Conservation (phyloP, 2,329 filamentous ascomycete genomes). For the Apiospora hydei region DNA sequence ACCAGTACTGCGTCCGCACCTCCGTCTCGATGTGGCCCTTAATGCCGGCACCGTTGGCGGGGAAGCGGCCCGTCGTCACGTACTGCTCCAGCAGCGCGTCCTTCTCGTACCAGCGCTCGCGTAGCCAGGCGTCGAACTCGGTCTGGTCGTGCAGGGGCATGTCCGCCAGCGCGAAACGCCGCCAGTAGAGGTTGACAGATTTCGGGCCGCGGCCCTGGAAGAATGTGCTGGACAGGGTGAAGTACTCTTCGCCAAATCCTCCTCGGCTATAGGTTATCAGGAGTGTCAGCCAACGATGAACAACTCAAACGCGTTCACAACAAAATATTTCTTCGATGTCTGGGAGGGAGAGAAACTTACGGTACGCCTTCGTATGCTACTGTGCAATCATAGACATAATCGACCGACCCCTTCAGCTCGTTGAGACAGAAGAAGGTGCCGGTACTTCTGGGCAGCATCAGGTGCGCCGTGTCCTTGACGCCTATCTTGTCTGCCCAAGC, state of each 20-base stretch:
- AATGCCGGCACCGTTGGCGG: constrained; percentile 64
- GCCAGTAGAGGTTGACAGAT: constrained; percentile 97
- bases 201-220: constrained; percentile 86
- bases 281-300: not conserved
- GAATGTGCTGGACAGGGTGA: constrained; percentile 86
- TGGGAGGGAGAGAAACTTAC: constrained; percentile 60
- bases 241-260: constrained; percentile 88
- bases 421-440: constrained; percentile 81
- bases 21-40: constrained; percentile 63
- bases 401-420: constrained; percentile 75
- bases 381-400: constrained; percentile 92
- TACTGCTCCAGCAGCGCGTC: constrained; percentile 88
- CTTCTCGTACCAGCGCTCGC: constrained; percentile 90
- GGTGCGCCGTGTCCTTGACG: constrained; percentile 74
- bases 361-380: constrained; percentile 94
- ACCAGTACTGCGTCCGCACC: constrained; percentile 60
- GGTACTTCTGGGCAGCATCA: constrained; percentile 80
- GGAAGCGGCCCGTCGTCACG: constrained; percentile 79
- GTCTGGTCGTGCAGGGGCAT: constrained; percentile 81
- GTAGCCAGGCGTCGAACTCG: constrained; percentile 84
- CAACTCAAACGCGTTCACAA: constrained; percentile 22
- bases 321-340: too few relatives aligned
- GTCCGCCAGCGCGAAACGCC: constrained; percentile 79
- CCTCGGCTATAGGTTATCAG: constrained; percentile 63
- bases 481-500: constrained; percentile 80